Percentiles rank a stretch among this genome's conserved stretches.
Evolutionary conservation across 352 stramenopile species (phyloP).

Genomic region (Phytopythium montanum): DNA sequence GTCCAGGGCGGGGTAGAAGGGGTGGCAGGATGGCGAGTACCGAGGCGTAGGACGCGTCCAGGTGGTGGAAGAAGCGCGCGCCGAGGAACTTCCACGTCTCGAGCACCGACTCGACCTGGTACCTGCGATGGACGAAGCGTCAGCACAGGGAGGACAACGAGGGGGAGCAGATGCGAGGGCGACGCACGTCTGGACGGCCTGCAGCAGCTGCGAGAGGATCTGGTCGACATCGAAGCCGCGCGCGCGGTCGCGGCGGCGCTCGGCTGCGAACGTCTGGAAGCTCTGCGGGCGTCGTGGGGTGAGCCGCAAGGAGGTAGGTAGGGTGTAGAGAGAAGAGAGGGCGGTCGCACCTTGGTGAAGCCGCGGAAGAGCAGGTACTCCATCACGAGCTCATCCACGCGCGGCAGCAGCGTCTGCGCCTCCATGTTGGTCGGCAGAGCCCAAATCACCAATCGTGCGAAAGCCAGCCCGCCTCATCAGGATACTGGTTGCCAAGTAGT

Average conservation of each 20-base stretch:
- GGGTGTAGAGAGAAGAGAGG: neutral
- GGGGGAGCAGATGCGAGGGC: neutral
- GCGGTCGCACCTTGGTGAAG: slow-evolving; percentile 58
- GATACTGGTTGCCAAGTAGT: too few species aligned
- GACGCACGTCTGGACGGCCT: slow-evolving; percentile 49
- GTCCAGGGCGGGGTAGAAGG: neutral
- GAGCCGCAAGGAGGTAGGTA: too few species aligned
- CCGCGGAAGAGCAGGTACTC: slow-evolving; percentile 85
- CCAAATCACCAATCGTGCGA: neutral
- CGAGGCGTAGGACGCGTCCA: slow-evolving; percentile 65
- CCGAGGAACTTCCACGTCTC: slow-evolving; percentile 81
- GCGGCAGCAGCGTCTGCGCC: slow-evolving; percentile 49
- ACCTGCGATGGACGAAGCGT: slow-evolving; percentile 22
- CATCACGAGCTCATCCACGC: slow-evolving; percentile 84
- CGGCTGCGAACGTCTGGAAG: slow-evolving; percentile 70
- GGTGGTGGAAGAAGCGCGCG: slow-evolving; percentile 74
- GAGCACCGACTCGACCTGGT: slow-evolving; percentile 69
- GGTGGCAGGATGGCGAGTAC: slow-evolving; percentile 19
- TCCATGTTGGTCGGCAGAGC: slow-evolving; percentile 14
- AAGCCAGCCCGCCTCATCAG: neutral
- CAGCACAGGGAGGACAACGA: too few species aligned
- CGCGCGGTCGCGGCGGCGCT: slow-evolving; percentile 69
- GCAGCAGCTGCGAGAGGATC: slow-evolving; percentile 64
- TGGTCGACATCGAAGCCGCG: slow-evolving; percentile 79
- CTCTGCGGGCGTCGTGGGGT: slow-evolving; percentile 24